Conservation (phyloP, 257 asterid genomes). For the Solanum bulbocastanum region DNA sequence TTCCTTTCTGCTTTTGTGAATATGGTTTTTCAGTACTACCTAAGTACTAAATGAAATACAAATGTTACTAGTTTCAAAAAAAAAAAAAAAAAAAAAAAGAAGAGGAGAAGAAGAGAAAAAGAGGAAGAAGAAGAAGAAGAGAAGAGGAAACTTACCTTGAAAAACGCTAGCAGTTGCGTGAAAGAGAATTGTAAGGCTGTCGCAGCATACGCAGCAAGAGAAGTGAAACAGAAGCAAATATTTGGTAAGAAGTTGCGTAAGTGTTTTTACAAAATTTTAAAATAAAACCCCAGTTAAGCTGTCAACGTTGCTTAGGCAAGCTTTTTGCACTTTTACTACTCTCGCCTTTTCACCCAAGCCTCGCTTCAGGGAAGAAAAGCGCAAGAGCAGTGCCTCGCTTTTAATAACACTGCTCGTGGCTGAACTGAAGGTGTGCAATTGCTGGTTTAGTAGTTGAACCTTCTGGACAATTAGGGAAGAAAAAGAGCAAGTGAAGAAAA, state of each 20-base stretch:
- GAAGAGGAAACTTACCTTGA: background rate
- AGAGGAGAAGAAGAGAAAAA: background rate
- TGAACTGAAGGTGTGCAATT: background rate
- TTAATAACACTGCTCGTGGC: background rate
- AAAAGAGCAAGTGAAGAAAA: background rate
- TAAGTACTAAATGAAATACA: no score
- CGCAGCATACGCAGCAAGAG: background rate
- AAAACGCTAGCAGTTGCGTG: no score
- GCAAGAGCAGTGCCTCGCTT: background rate
- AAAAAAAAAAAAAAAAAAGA: no score
- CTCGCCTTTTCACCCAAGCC: background rate
- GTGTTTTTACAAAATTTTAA: background rate
- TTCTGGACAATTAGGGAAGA: background rate
- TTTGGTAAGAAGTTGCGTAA: background rate
- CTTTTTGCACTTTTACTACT: background rate
- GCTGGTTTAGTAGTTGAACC: background rate
- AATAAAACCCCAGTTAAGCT: background rate
- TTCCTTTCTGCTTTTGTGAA: no score
- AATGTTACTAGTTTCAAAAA: no score
- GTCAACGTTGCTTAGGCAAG: background rate
- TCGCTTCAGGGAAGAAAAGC: background rate
- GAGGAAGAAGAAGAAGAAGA: no score
- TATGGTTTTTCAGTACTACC: no score
- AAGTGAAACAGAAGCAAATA: background rate
- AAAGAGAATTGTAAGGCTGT: background rate